Percentiles rank a stretch among this genome's conserved stretches.
Conservation (phyloP, 345 rosid genomes). For the Salix purpurea region DNA sequence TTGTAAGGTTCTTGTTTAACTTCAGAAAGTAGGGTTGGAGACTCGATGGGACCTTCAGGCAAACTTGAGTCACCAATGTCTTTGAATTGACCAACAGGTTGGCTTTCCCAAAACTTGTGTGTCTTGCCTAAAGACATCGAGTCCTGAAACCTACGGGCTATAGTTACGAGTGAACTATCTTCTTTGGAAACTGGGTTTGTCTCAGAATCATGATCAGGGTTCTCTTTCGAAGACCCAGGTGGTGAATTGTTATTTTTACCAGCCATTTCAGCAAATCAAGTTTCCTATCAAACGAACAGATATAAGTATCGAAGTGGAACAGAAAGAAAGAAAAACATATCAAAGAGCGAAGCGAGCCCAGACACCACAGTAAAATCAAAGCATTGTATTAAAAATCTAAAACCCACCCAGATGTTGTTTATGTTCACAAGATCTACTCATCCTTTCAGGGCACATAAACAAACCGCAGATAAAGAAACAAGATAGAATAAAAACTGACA, state of each 20-base stretch:
- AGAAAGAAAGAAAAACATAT: not conserved
- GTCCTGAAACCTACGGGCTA: constrained; percentile 63
- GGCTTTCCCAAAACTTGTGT: constrained; percentile 93
- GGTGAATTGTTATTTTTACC: constrained; percentile 39
- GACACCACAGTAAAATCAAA: not conserved
- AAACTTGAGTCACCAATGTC: constrained; percentile 64
- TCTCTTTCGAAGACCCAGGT: constrained; percentile 50
- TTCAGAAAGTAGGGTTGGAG: constrained; percentile 56
- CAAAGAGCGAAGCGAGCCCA: not conserved
- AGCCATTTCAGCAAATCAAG: constrained; percentile 39
- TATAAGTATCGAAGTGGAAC: not conserved
- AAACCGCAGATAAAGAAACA: too few relatives aligned
- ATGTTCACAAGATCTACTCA: too few relatives aligned
- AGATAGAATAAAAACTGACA: too few relatives aligned
- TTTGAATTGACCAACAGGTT: constrained; percentile 82
- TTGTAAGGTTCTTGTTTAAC: constrained; percentile 90
- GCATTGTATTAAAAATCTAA: not conserved
- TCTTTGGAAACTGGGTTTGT: constrained; percentile 26
- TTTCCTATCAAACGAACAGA: not conserved
- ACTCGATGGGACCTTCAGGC: constrained; percentile 81
- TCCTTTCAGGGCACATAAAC: too few relatives aligned
- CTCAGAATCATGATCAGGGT: constrained; percentile 46
- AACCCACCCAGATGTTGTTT: too few relatives aligned
- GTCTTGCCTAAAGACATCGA: constrained; percentile 48
- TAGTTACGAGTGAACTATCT: constrained; percentile 54